phyloP scores from a whole-genome alignment of 192 early-diverging fungal species.

The Gryganskiella cystojenkinii region DNA sequence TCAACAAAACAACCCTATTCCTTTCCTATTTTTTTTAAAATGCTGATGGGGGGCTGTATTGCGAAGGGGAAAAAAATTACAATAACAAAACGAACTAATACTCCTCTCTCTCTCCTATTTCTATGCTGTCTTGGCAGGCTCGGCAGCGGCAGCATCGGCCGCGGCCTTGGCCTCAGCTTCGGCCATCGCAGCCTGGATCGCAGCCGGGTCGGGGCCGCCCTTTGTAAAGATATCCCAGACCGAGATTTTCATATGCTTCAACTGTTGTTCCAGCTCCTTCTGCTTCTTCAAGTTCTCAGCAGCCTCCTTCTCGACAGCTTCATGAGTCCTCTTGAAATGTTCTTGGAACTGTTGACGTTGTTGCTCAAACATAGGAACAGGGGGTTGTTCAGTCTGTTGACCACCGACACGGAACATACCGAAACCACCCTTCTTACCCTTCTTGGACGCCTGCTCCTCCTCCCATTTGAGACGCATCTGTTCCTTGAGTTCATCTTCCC shows the following conservation, averaged over 20 bases:
- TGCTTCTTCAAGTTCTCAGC: slow-evolving; percentile 78
- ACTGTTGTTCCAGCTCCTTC: slow-evolving; percentile 73
- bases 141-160: neutral
- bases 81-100: neutral
- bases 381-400: slow-evolving; percentile 72
- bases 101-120: neutral
- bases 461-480: slow-evolving; percentile 75
- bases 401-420: slow-evolving; percentile 61
- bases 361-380: slow-evolving; percentile 69
- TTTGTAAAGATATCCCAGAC: slow-evolving; percentile 85
- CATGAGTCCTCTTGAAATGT: slow-evolving; percentile 75
- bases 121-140: neutral
- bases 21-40: no score
- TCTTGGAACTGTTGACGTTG: slow-evolving; percentile 70
- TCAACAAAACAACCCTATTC: no score
- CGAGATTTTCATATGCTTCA: slow-evolving; percentile 92
- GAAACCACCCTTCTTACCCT: slow-evolving; percentile 60
- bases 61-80: neutral
- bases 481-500: slow-evolving; percentile 75
- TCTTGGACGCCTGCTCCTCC: slow-evolving; percentile 65
- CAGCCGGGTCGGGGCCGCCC: slow-evolving; percentile 45
- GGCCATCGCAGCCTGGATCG: slow-evolving; percentile 29
- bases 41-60: no score
- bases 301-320: slow-evolving; percentile 73
- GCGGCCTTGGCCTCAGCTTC: neutral